Evolutionary conservation across 257 asterid species (phyloP).

Genomic region (Paraleonurus japonicus): DNA sequence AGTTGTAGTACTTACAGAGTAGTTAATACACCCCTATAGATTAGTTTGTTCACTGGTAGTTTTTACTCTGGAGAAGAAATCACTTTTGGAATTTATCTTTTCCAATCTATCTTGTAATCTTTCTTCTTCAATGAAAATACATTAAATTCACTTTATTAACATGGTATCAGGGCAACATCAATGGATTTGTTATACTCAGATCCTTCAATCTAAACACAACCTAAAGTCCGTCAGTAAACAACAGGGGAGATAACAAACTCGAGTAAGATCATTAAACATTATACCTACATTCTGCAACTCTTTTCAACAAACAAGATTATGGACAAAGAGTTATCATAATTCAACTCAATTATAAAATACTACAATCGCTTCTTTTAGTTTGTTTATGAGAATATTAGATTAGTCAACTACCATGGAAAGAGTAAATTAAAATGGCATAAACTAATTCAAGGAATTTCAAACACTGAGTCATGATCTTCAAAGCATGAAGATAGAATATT

Average conservation of each 20-base stretch:
- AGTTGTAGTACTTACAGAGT: too few relatives aligned
- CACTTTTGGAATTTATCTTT: too few relatives aligned
- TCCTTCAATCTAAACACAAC: background rate
- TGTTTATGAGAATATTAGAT: background rate
- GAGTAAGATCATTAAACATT: background rate
- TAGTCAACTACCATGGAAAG: background rate
- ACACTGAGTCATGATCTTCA: background rate
- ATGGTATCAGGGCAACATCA: too few relatives aligned
- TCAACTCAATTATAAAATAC: background rate
- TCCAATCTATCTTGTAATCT: too few relatives aligned
- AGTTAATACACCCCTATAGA: too few relatives aligned
- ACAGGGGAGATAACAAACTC: background rate
- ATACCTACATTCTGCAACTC: background rate
- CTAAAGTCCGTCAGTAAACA: background rate
- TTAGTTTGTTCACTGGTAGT: too few relatives aligned
- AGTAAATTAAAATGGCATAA: background rate
- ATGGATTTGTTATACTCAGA: background rate
- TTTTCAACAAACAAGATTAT: background rate
- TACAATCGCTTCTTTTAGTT: background rate
- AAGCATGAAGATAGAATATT: background rate
- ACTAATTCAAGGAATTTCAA: background rate
- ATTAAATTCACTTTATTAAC: too few relatives aligned
- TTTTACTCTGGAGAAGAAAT: too few relatives aligned
- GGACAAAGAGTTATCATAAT: background rate
- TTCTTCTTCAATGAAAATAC: too few relatives aligned